These are phyloP conservation scores for Saccharomycopsis babjevae DNA, from an alignment of 805 yeast genomes.

Conservation along the genomic window DNA sequence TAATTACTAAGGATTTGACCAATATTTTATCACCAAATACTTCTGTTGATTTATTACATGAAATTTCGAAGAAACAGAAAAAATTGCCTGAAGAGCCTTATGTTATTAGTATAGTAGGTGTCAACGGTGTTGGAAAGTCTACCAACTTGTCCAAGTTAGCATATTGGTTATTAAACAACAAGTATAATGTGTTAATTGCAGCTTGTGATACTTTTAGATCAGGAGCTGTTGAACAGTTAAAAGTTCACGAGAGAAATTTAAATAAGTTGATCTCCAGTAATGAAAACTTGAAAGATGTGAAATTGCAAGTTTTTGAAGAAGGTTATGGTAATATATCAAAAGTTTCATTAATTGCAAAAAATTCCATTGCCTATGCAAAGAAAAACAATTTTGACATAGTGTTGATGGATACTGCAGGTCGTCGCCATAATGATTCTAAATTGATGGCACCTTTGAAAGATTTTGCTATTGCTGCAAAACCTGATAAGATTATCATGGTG, in stretches of 20 bases:
- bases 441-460: slow-evolving; percentile 93
- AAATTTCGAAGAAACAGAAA: slow-evolving; percentile 42
- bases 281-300: slow-evolving; percentile 25
- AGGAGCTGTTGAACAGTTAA: slow-evolving; percentile 96
- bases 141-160: slow-evolving; percentile 91
- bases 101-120: slow-evolving; percentile 96
- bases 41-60: slow-evolving; percentile 76
- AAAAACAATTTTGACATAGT: slow-evolving; percentile 71
- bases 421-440: slow-evolving; percentile 90
- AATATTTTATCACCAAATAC: slow-evolving; percentile 85
- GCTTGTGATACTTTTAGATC: slow-evolving; percentile 98
- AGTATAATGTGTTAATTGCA: slow-evolving; percentile 75
- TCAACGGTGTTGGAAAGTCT: slow-evolving; percentile 96
- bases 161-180: slow-evolving; percentile 88
- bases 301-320: slow-evolving; percentile 72
- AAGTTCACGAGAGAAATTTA: slow-evolving; percentile 85
- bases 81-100: slow-evolving; percentile 48
- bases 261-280: slow-evolving; percentile 50
- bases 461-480: slow-evolving; percentile 90
- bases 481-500: slow-evolving; percentile 95
- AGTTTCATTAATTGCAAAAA: slow-evolving; percentile 86
- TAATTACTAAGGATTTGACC: slow-evolving; percentile 49
- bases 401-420: slow-evolving; percentile 92
- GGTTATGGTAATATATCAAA: slow-evolving; percentile 96
- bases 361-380: slow-evolving; percentile 74